phyloP scores from a whole-genome alignment of 768 basidiomycete species.

The Tulasnella sp. region DNA sequence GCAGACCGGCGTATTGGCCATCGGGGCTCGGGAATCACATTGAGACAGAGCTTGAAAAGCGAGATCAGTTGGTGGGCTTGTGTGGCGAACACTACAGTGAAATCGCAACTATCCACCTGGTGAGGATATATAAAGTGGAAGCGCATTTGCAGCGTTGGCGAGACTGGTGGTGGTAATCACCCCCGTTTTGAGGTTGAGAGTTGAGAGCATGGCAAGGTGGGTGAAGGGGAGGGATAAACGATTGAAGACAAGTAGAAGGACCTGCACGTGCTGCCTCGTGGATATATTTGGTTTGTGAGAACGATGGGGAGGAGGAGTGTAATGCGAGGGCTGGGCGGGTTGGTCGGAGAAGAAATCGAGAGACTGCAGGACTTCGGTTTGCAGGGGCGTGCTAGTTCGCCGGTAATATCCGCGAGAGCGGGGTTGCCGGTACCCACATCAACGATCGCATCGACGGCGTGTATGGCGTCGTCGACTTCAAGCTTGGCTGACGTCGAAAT shows the following conservation, averaged over 20 bases:
- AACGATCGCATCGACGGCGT: too few species aligned
- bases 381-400: too few species aligned
- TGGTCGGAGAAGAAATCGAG: too few species aligned
- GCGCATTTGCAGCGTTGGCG: slow-evolving; percentile 12
- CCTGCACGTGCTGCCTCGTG: neutral
- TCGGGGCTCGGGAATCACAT: slow-evolving; percentile 23
- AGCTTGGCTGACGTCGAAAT: too few species aligned
- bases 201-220: neutral
- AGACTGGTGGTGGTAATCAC: neutral
- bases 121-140: slow-evolving; percentile 15
- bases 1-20: slow-evolving; percentile 20
- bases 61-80: neutral
- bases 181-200: slow-evolving; percentile 19
- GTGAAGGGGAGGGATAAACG: neutral
- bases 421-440: too few species aligned
- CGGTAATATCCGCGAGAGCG: too few species aligned
- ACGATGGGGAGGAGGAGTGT: too few species aligned
- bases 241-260: neutral
- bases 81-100: neutral
- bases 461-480: too few species aligned
- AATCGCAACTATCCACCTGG: slow-evolving; percentile 8
- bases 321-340: too few species aligned
- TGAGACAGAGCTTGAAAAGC: slow-evolving; percentile 8
- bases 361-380: too few species aligned
- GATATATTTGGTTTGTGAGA: too few species aligned